Base-by-base conservation (phyloP, 768 basidiomycete genomes). In the Melanogaster broomeanus region DNA sequence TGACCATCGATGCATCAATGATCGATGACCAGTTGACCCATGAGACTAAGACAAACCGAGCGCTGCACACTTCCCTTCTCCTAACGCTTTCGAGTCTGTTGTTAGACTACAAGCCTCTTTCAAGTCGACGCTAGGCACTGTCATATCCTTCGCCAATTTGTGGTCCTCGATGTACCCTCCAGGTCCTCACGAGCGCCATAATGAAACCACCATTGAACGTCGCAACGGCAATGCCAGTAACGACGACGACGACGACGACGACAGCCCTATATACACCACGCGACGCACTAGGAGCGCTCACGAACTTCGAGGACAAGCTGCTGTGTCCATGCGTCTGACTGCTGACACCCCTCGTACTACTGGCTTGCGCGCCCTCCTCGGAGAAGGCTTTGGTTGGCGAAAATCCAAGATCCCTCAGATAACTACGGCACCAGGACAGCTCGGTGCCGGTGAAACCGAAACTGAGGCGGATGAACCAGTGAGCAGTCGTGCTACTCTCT, bases 401-500 rank as follows among this genome's bases (percentile, higher is more conserved):
- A 72, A 70, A 25, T 64, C 73, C 45, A 81, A 76, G 61, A 67
- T 66, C 30, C 49, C 53, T 1, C 67, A 68, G 51, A 88, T 89
- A 60, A 85, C 80, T n/a, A 89, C 87, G 0, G 74, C 80, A 0
- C 81, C 79, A 16, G 85, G 78, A 3, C 72, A 73, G 48, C 61
- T 72, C 35, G 83, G 87, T 54, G 86, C 85, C 24, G 86, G 86
- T 7, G 88, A 90, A 69, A 89, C 88, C 0, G 88, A 90, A 63
- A 89, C 88, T 0, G 88, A 90, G 62, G 75, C 80, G 12, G 88
- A 90, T 59, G 88, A 90, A 60, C 83, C 83, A 31, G 88, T 89
- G 63, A 72, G 87, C 44, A 53, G 13, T 27, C 53, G 25, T 40
- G 28, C 19, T 34, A 25, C 42, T 46, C 34, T 55, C 9, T 51